phyloP scores from a whole-genome alignment of 164 flowering plant genomes.

The Akebia trifoliata region DNA sequence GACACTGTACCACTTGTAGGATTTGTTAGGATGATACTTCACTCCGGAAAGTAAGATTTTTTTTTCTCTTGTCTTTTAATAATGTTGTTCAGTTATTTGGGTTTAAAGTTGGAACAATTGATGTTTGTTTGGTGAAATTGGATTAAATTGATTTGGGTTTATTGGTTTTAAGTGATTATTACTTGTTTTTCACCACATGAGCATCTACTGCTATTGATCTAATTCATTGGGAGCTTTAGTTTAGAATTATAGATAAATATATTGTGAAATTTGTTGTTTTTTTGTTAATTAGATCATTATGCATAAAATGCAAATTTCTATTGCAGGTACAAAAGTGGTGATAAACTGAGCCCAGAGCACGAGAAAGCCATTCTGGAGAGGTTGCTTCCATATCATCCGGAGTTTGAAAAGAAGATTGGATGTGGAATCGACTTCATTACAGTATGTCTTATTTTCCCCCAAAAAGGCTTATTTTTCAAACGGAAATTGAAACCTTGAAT shows the following conservation, averaged over 20 bases:
- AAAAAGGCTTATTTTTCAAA: too few relatives aligned
- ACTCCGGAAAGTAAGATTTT: conserved; percentile 75
- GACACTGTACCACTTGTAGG: conserved; percentile 94
- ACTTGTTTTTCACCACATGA: too few relatives aligned
- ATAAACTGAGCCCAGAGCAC: conserved; percentile 62
- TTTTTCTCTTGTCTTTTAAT: neutral
- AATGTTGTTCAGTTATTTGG: neutral
- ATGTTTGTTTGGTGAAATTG: neutral
- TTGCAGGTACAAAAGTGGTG: conserved; percentile 75
- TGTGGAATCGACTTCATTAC: conserved; percentile 76
- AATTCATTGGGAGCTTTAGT: neutral
- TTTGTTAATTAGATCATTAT: neutral
- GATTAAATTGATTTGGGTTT: neutral
- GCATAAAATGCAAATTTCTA: conserved; percentile 1
- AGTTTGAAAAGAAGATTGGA: conserved; percentile 74
- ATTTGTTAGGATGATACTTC: conserved; percentile 88
- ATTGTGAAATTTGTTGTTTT: neutral
- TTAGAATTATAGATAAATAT: neutral
- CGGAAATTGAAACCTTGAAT: too few relatives aligned
- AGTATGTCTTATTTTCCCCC: conserved; percentile 46
- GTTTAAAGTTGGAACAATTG: neutral
- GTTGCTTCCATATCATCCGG: conserved; percentile 88
- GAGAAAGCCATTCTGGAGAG: conserved; percentile 65
- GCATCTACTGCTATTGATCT: neutral
- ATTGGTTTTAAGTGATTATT: neutral